A percentile compares a stretch with the other conserved stretches of the same genome.
These are phyloP conservation scores for Colletotrichum limetticola DNA, from an alignment of 2,329 filamentous ascomycete species.

Conservation along the genomic window DNA sequence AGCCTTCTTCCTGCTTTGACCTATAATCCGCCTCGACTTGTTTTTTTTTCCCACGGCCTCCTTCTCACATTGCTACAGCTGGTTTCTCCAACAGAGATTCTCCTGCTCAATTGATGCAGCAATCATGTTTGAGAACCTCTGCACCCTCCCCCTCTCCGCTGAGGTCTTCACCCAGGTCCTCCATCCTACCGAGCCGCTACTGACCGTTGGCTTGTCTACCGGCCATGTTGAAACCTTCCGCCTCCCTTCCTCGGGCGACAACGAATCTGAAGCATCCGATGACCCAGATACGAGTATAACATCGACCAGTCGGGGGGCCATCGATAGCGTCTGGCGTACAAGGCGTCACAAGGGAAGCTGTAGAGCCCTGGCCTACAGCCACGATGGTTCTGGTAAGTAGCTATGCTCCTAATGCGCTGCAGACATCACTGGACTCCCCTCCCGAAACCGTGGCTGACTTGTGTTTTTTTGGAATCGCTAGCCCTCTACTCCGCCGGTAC, in stretches of 20 bases:
- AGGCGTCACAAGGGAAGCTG: constrained; percentile 95
- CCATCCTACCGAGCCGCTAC: constrained; percentile 84
- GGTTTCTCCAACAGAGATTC: too few relatives aligned
- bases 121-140: constrained; percentile 89
- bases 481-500: constrained; percentile 73
- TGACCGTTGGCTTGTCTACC: constrained; percentile 85
- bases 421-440: neutral
- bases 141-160: constrained; percentile 84
- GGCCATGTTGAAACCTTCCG: constrained; percentile 89
- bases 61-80: too few relatives aligned
- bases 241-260: constrained; percentile 66
- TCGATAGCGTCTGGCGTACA: constrained; percentile 88
- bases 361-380: constrained; percentile 79
- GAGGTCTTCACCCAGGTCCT: constrained; percentile 91
- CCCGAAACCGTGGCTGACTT: constrained; percentile 31
- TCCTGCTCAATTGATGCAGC: constrained; percentile 10
- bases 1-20: neutral
- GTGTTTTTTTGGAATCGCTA: constrained; percentile 41
- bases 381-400: constrained; percentile 79
- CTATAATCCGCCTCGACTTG: too few relatives aligned
- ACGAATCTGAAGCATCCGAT: constrained; percentile 61
- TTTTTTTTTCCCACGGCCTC: too few relatives aligned
- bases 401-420: neutral
- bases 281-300: constrained; percentile 61
- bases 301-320: constrained; percentile 75